Conservation (phyloP, 1,139 yeast species). For the Candida sanyaensis region DNA sequence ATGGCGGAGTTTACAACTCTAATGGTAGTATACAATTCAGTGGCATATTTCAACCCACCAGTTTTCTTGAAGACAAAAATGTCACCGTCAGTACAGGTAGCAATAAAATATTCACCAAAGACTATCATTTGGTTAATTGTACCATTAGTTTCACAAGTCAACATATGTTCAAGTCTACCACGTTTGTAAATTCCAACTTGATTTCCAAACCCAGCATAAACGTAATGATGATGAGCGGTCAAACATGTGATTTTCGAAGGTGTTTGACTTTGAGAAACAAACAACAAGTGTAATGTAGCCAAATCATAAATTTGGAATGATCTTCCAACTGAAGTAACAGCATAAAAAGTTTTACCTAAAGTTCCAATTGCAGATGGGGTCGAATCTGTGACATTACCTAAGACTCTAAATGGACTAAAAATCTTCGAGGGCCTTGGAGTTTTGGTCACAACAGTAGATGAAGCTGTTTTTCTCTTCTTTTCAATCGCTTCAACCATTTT, state of each 20-base stretch:
- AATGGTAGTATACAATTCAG: constrained; percentile 68
- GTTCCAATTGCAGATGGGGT: constrained; percentile 88
- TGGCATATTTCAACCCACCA: constrained; percentile 50
- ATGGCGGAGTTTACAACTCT: constrained; percentile 50
- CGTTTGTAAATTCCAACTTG: constrained; percentile 78
- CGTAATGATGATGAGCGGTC: constrained; percentile 81
- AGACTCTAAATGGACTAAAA: constrained; percentile 48
- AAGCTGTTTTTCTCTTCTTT: constrained; percentile 31
- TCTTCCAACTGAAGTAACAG: constrained; percentile 87
- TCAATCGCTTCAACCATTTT: constrained; percentile 29
- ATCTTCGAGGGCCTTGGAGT: constrained; percentile 29
- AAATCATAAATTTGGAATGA: constrained; percentile 95
- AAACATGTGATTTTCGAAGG: constrained; percentile 68
- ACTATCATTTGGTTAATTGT: constrained; percentile 53
- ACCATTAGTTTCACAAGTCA: constrained; percentile 35
- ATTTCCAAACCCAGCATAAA: constrained; percentile 75
- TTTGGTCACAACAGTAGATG: constrained; percentile 5
- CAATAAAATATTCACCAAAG: constrained; percentile 82
- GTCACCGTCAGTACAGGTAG: constrained; percentile 51
- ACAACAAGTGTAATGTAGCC: constrained; percentile 77
- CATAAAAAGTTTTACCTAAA: constrained; percentile 82
- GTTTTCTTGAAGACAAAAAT: constrained; percentile 67
- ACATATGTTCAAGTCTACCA: constrained; percentile 69
- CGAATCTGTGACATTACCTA: constrained; percentile 74
- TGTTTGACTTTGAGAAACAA: constrained; percentile 83